Conservation (phyloP, 2,329 filamentous ascomycete genomes). For the Ceratocystis smalleyi region DNA sequence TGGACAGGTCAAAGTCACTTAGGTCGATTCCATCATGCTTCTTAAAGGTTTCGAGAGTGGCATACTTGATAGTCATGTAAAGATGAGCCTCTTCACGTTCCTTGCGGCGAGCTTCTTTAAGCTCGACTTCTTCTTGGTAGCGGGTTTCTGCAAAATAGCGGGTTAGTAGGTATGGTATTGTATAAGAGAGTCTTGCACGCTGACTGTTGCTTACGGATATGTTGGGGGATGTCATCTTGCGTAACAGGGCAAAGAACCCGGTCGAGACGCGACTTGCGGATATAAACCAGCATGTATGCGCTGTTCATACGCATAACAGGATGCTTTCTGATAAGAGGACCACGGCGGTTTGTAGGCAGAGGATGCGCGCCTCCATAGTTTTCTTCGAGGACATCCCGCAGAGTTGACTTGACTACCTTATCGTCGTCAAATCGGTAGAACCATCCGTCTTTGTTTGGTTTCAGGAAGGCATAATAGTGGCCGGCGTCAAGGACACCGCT, state of each 20-base stretch:
- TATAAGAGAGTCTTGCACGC: background rate
- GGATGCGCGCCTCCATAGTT: conserved; percentile 87
- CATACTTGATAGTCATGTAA: conserved; percentile 70
- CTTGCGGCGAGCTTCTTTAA: conserved; percentile 61
- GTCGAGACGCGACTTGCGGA: conserved; percentile 73
- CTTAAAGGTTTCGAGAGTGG: conserved; percentile 68
- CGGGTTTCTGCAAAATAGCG: conserved; percentile 39
- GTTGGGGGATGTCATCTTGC: conserved; percentile 57
- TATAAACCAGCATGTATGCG: conserved; percentile 98
- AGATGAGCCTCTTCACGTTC: conserved; percentile 90
- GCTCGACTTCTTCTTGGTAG: conserved; percentile 66
- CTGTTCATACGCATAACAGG: conserved; percentile 56
- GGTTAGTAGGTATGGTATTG: background rate
- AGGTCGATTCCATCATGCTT: conserved; percentile 75
- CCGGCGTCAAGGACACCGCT: conserved; percentile 93
- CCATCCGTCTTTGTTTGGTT: conserved; percentile 79
- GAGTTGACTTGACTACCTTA: conserved; percentile 84
- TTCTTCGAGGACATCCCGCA: conserved; percentile 83
- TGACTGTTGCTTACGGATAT: conserved; percentile 8
- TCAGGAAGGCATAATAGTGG: conserved; percentile 95
- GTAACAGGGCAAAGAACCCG: conserved; percentile 62
- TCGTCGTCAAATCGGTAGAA: conserved; percentile 98
- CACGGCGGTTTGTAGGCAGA: conserved; percentile 29
- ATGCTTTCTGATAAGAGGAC: conserved; percentile 37
- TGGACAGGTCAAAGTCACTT: conserved; percentile 38